phyloP scores from a whole-genome alignment of 2,329 filamentous ascomycete species.

The Claviceps purpurea region DNA sequence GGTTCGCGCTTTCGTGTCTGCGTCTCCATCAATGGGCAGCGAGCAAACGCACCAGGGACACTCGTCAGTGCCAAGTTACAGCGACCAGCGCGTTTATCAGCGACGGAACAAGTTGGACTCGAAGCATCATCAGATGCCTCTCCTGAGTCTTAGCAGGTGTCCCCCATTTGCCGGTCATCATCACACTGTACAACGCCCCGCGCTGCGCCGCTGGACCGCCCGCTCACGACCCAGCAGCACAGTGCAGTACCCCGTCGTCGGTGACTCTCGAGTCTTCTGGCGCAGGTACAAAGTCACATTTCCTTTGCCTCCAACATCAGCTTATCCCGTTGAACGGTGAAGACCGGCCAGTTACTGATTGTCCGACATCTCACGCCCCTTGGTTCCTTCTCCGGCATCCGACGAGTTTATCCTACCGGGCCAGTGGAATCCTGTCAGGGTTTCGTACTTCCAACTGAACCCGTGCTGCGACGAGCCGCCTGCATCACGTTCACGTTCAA shows the following conservation, averaged over 20 bases:
- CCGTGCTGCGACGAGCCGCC: not conserved
- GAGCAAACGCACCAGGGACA: no score
- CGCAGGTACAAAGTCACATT: not conserved
- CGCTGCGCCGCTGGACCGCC: not conserved
- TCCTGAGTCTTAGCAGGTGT: no score
- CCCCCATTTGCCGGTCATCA: not conserved
- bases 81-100: no score
- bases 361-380: not conserved
- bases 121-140: no score
- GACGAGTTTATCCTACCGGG: not conserved
- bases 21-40: no score
- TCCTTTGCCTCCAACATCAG: not conserved
- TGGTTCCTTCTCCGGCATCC: not conserved
- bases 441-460: not conserved
- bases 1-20: no score
- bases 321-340: not conserved
- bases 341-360: no score
- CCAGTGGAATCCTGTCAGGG: not conserved
- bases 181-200: not conserved
- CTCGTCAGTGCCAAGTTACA: no score
- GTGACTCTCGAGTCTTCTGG: not conserved
- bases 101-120: no score
- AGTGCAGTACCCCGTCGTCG: not conserved
- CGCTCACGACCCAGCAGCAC: not conserved
- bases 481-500: not conserved